phyloP scores from a whole-genome alignment of 768 basidiomycete genomes.

The Solioccasus polychromus region DNA sequence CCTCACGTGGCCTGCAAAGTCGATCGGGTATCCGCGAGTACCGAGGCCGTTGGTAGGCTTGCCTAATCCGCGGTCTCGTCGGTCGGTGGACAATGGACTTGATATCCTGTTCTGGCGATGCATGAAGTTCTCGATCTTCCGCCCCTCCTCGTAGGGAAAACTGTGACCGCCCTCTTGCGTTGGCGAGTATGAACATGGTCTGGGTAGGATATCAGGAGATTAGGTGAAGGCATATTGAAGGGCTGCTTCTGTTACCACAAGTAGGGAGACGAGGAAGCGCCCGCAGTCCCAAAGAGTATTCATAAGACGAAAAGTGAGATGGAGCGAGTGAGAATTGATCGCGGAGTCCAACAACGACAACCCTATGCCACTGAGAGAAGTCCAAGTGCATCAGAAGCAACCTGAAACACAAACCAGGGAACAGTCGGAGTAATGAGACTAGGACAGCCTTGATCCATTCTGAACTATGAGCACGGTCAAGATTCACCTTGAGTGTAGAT shows the following conservation, averaged over 20 bases:
- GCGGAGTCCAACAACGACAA: conserved; percentile 1
- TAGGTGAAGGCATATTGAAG: not conserved
- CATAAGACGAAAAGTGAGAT: conserved; percentile 22
- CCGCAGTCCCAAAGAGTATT: conserved; percentile 30
- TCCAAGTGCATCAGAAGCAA: not conserved
- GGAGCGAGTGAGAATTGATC: conserved; percentile 29
- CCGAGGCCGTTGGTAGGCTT: conserved; percentile 23
- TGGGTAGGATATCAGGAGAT: conserved; percentile 19
- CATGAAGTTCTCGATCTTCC: not conserved
- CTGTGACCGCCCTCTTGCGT: conserved; percentile 22
- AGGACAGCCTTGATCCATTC: conserved; percentile 24
- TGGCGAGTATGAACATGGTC: conserved; percentile 37
- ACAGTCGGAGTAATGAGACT: conserved; percentile 10
- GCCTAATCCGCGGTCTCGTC: conserved; percentile 1
- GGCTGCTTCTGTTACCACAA: conserved; percentile 37
- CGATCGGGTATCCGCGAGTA: conserved; percentile 49
- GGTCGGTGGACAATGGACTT: conserved; percentile 6
- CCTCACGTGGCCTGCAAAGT: conserved; percentile 32
- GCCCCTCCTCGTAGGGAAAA: not conserved
- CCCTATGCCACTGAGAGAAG: conserved; percentile 10
- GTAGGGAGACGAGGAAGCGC: conserved; percentile 35
- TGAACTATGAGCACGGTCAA: conserved; percentile 18
- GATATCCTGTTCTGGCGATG: not conserved
- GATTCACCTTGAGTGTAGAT: conserved; percentile 22
- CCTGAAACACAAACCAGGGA: conserved; percentile 22